Evolutionary conservation across 768 basidiomycete species (phyloP), one percentile per base, ranked within the genome.

Genomic region (Mycena albidolilacea): DNA sequence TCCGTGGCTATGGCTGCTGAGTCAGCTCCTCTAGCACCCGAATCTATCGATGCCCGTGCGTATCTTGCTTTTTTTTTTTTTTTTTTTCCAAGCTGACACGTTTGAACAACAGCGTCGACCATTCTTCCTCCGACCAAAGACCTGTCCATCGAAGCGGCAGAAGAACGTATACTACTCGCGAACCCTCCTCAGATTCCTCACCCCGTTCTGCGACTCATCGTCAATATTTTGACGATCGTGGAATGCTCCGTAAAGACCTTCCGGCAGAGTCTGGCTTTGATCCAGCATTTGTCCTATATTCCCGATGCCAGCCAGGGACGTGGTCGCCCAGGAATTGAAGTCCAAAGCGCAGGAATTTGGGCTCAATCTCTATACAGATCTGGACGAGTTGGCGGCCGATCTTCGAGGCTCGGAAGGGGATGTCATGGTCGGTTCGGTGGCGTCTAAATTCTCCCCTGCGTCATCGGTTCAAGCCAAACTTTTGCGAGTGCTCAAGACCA

Each of bases 381-480:
- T 99, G 64, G 92, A 93, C 70, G 92, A 93, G 72, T 89, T 99
- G 19, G 88, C 90, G 14, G 79, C 80, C 15, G 91, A 91, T 23
- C 82, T 98, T 59, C 88, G 90, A 75, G 85, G 84, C 8, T 85
- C 89, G 14, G 82, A 87, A 60, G 87, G 84, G 23, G 91, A 91
- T 65, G 84, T 88, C 15, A 82, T 91, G 30, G 86, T 92, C 17
- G 91, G 90, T 55, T 88, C 92, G 5, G 90, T 95, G 7, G 92
- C 97, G 8, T 90, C 93, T 57, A 95, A 93, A 77, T 99, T 99
- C 85, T 97, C 97, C 0, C 91, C 96, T 1, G 92, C 97, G 2
- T 97, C 97, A 0, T 97, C 97, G 0, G 90, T 92, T 54, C 98
- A 99, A 85, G 97, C 98, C n/a, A 98, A 98, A 82, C 89, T 99